These are phyloP conservation scores for Hyaloscypha variabilis DNA, from an alignment of 495 filamentous ascomycete genomes.

Conservation along the genomic window DNA sequence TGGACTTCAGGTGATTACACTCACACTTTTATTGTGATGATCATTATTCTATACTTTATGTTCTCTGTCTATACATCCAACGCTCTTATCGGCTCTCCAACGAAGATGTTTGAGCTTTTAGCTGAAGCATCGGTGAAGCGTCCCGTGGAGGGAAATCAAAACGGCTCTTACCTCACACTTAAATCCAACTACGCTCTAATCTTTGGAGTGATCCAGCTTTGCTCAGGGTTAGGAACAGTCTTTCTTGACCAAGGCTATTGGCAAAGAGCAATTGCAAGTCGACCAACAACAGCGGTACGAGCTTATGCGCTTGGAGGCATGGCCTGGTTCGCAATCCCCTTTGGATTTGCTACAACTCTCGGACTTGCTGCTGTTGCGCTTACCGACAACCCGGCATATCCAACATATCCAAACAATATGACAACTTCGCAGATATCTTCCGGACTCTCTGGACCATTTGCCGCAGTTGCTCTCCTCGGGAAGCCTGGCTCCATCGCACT, in stretches of 20 bases:
- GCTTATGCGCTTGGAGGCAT: conserved; percentile 92
- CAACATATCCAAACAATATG: conserved; percentile 56
- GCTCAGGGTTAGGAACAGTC: conserved; percentile 72
- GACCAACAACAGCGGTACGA: conserved; percentile 81
- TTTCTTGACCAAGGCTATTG: conserved; percentile 62
- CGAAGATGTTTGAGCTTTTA: conserved; percentile 50
- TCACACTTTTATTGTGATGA: conserved; percentile 39
- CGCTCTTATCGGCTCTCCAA: conserved; percentile 44
- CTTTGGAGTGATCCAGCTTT: conserved; percentile 91
- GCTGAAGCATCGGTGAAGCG: conserved; percentile 43
- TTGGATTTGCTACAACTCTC: conserved; percentile 89
- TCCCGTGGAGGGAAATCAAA: conserved; percentile 50
- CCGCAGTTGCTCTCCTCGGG: conserved; percentile 50
- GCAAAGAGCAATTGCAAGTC: conserved; percentile 93
- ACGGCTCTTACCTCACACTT: conserved; percentile 56
- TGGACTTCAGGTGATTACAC: conserved; percentile 29
- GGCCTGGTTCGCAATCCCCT: conserved; percentile 94
- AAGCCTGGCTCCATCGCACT: conserved; percentile 50
- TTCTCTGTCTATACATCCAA: conserved; percentile 50
- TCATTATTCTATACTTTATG: conserved; percentile 52
- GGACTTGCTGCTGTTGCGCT: conserved; percentile 65
- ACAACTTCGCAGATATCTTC: conserved; percentile 44
- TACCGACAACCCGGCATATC: conserved; percentile 47
- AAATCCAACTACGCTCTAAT: conserved; percentile 71
- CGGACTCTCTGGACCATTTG: conserved; percentile 48